Evolutionary conservation across 805 yeast genomes (phyloP), one percentile per base, ranked within the genome.

Genomic region (Metschnikowia shivogae): DNA sequence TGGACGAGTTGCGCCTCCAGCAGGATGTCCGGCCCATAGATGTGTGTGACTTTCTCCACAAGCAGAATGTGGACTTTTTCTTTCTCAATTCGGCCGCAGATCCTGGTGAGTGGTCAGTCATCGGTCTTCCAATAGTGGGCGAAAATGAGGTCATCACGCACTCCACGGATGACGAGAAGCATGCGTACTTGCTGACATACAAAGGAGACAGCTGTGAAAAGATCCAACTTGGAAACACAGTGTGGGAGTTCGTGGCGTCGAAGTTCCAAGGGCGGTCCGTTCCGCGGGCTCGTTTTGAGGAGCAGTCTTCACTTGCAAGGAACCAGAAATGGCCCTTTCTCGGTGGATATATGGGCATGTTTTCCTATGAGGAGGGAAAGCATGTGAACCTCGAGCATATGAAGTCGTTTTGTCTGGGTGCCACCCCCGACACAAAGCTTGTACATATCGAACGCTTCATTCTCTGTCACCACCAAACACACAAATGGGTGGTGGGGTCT

Each of bases 301-400:
- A 46, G 5, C 44, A 50, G 14, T 42, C 59, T 4, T 52, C 55
- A 2, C 36, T 46, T 7, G 34, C 48, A 17, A 60, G 57, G 31
- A 24, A 48, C 3, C 53, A 68, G 6, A 64, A 67, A 0, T 66
- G 88, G 14, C 96, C 96, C 1, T 93, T 93, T 56, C 68, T 81
- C 45, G 98, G 99, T n/a, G 99, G 99, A 0, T 72, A 87, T 28
- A 70, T 90, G 44, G 99, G 99, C 4, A 71, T 84, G 34, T 63
- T 93, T 9, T 84, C 95, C 0, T 93, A 93, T 60, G 99, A 92
- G 61, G 92, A 86, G 65, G 96, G 96, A 0, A 76, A 76, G 22
- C 73, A 72, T 47, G 53, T 77, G 7, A 46, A 61, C 2, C 32
- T 60, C 6, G 55, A 64, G 5, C 60, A 62, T 3, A 53, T 76